These are phyloP conservation scores for Lophium mytilinum DNA, from an alignment of 495 filamentous ascomycete species.

Conservation along the genomic window DNA sequence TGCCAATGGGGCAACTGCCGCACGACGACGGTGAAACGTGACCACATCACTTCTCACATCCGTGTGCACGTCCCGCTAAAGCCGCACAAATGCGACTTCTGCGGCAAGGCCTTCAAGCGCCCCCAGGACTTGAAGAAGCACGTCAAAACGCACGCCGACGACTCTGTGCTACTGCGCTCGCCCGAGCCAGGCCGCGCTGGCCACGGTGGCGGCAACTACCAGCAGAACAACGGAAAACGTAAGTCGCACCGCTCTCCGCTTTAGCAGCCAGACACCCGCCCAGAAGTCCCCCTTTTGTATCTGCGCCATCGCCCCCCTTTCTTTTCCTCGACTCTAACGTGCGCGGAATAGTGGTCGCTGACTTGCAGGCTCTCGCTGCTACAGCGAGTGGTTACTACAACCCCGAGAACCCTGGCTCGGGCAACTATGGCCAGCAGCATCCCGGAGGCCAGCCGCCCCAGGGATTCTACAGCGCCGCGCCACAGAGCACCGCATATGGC, in stretches of 20 bases:
- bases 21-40: constrained; percentile 95
- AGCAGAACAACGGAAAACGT: constrained; percentile 47
- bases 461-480: constrained; percentile 53
- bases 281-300: constrained; percentile 14
- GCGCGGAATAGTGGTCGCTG: constrained; percentile 33
- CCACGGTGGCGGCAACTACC: constrained; percentile 45
- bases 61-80: constrained; percentile 96
- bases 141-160: constrained; percentile 99
- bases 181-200: constrained; percentile 54
- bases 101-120: constrained; percentile 97
- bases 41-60: constrained; percentile 99
- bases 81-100: constrained; percentile 98
- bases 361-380: constrained; percentile 42
- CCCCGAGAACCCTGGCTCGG: constrained; percentile 24
- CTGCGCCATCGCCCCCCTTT: constrained; percentile 1
- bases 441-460: constrained; percentile 21
- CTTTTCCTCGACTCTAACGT: constrained; percentile 24
- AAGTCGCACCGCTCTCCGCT: constrained; percentile 30
- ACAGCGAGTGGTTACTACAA: constrained; percentile 35
- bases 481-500: constrained; percentile 53
- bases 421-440: constrained; percentile 20
- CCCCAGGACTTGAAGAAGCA: constrained; percentile 99
- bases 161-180: constrained; percentile 77
- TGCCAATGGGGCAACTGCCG: constrained; percentile 96
- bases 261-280: neutral